Conservation (phyloP, 2,329 filamentous ascomycete species). For the Colletotrichum theobromicola region DNA sequence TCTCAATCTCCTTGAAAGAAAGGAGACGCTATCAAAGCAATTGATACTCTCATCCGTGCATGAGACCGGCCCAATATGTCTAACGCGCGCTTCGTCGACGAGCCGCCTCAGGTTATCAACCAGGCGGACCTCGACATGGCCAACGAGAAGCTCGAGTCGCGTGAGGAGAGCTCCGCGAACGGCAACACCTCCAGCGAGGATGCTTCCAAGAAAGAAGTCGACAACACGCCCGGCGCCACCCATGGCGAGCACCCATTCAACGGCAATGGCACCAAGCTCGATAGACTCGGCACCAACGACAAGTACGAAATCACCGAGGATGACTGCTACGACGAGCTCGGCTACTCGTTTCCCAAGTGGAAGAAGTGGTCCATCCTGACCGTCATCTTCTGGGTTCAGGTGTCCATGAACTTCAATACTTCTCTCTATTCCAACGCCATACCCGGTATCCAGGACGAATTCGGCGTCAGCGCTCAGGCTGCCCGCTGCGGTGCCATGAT, state of each 20-base stretch:
- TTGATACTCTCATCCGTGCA: neutral
- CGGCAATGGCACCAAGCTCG: constrained; percentile 24
- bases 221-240: neutral
- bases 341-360: constrained; percentile 62
- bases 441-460: constrained; percentile 69
- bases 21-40: neutral
- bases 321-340: constrained; percentile 71
- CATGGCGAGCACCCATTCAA: constrained; percentile 31
- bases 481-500: constrained; percentile 78
- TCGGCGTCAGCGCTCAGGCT: constrained; percentile 69
- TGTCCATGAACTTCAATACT: constrained; percentile 82
- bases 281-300: constrained; percentile 42
- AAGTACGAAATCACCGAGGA: constrained; percentile 55
- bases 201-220: neutral
- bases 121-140: constrained; percentile 38
- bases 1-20: neutral
- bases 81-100: constrained; percentile 37
- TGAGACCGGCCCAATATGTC: constrained; percentile 31
- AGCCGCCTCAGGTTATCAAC: constrained; percentile 42
- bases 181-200: neutral
- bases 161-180: neutral
- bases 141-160: constrained; percentile 40
- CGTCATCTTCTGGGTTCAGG: constrained; percentile 76
- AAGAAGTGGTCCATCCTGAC: constrained; percentile 77
- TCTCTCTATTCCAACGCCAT: constrained; percentile 76